A percentile compares a stretch with the other conserved stretches of the same genome.
Evolutionary conservation across 164 flowering plant species (phyloP).

Genomic region (Aristolochia fimbriata): DNA sequence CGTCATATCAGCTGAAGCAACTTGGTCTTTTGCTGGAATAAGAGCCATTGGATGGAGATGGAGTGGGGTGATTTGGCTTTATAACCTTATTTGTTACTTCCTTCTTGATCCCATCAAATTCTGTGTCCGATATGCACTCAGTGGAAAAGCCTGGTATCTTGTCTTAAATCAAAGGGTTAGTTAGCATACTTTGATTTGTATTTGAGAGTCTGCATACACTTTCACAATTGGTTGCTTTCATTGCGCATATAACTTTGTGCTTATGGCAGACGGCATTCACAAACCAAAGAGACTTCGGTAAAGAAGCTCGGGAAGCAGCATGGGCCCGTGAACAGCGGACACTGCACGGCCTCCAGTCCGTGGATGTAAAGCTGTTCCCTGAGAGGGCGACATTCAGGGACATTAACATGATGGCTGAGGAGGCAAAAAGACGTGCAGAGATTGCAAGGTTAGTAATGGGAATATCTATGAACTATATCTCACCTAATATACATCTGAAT

Average conservation of each 20-base stretch:
- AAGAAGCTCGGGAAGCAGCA: conserved; percentile 58
- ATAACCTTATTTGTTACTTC: conserved; percentile 33
- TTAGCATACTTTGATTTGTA: neutral
- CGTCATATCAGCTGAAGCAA: conserved; percentile 32
- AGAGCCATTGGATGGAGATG: conserved; percentile 45
- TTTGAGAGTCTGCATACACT: too few relatives aligned
- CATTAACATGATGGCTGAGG: conserved; percentile 59
- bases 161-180: conserved; percentile 41
- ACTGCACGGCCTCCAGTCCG: conserved; percentile 47
- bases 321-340: conserved; percentile 70
- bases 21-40: conserved; percentile 32
- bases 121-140: conserved; percentile 41
- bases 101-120: conserved; percentile 55
- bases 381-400: conserved; percentile 38
- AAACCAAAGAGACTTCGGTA: conserved; percentile 55
- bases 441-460: conserved; percentile 45
- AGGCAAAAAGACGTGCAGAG: conserved; percentile 73
- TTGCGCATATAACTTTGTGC: neutral
- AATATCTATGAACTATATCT: neutral
- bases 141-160: conserved; percentile 50
- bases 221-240: neutral
- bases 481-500: too few relatives aligned
- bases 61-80: conserved; percentile 60
- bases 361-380: conserved; percentile 22
- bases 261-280: conserved; percentile 55